phyloP scores from a whole-genome alignment of 2,329 filamentous ascomycete species.

The Penicillium sp. region DNA sequence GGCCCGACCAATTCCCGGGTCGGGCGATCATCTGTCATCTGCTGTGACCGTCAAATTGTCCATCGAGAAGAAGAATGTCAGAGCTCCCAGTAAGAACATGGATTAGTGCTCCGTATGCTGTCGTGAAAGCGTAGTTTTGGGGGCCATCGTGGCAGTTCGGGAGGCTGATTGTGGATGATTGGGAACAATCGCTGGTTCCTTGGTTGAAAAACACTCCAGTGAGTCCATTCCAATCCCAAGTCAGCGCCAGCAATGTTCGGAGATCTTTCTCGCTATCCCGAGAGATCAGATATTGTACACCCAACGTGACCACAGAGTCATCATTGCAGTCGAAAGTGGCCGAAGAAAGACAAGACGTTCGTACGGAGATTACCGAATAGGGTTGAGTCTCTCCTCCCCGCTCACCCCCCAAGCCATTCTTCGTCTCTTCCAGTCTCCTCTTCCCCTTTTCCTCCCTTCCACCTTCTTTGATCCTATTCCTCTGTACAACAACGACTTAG shows the following conservation, averaged over 20 bases:
- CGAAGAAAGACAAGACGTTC: slow-evolving; percentile 7
- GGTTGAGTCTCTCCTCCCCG: slow-evolving; percentile 25
- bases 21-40: slow-evolving; percentile 14
- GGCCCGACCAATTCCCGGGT: slow-evolving; percentile 20
- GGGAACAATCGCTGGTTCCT: not conserved
- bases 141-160: not conserved
- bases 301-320: not conserved
- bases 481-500: slow-evolving; percentile 28
- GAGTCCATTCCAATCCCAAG: not conserved
- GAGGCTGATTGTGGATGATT: not conserved
- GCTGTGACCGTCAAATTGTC: slow-evolving; percentile 13
- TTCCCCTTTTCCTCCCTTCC: slow-evolving; percentile 21
- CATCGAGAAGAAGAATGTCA: not conserved
- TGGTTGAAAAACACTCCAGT: not conserved
- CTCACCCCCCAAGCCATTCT: slow-evolving; percentile 12
- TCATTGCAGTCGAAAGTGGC: not conserved
- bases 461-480: slow-evolving; percentile 23
- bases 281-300: not conserved
- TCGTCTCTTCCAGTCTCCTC: slow-evolving; percentile 4
- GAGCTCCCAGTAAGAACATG: not conserved
- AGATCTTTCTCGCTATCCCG: not conserved
- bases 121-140: not conserved
- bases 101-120: not conserved
- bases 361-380: slow-evolving; percentile 24
- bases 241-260: not conserved